Percentiles rank a stretch among this genome's conserved stretches.
Conservation (phyloP, 352 stramenopile genomes). For the Phytophthora sansomeana region DNA sequence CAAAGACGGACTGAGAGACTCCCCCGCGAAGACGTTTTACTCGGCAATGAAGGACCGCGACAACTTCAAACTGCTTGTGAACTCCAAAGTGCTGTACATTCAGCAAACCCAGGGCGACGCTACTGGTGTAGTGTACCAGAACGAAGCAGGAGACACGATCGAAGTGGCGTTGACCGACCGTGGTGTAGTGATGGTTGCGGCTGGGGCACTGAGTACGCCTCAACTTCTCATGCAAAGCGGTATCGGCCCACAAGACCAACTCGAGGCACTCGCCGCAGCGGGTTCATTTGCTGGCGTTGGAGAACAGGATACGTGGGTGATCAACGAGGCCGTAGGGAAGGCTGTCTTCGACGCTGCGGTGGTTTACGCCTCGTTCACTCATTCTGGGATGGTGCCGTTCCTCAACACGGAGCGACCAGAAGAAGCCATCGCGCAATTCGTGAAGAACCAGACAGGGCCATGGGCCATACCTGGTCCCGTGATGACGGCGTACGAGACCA, state of each 20-base stretch:
- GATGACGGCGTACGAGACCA: constrained; percentile 56
- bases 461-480: constrained; percentile 48
- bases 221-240: constrained; percentile 85
- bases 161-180: constrained; percentile 37
- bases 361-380: constrained; percentile 44
- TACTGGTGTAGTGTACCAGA: constrained; percentile 58
- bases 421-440: constrained; percentile 46
- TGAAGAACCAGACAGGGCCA: constrained; percentile 40
- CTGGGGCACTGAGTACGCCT: constrained; percentile 74
- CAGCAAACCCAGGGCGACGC: constrained; percentile 52
- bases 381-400: constrained; percentile 46
- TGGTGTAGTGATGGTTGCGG: constrained; percentile 79
- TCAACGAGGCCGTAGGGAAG: constrained; percentile 56
- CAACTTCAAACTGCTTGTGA: constrained; percentile 60
- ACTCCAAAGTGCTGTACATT: constrained; percentile 59
- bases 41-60: constrained; percentile 44
- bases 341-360: constrained; percentile 47
- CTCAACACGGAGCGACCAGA: constrained; percentile 34
- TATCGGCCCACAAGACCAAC: constrained; percentile 66
- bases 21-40: constrained; percentile 67
- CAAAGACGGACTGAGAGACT: constrained; percentile 54
- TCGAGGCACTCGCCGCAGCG: constrained; percentile 44
- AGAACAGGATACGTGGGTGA: constrained; percentile 34
- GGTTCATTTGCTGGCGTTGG: constrained; percentile 29
- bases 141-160: constrained; percentile 13